phyloP scores from a whole-genome alignment of 2,329 filamentous ascomycete species.

The Penicillium sp. region DNA sequence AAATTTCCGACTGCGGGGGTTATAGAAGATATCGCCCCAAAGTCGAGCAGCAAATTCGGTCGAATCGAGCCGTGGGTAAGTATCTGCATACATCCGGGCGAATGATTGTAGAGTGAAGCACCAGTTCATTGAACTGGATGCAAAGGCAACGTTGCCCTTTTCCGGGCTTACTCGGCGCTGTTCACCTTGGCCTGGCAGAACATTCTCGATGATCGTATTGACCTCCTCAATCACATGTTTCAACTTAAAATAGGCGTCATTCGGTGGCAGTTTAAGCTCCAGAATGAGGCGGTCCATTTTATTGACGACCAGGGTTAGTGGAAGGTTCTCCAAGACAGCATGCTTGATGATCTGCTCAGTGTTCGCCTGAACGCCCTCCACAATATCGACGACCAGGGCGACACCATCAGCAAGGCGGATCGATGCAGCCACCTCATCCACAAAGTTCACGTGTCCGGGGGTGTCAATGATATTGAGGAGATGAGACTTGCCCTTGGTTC shows the following conservation, averaged over 20 bases:
- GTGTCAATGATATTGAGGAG: conserved; percentile 94
- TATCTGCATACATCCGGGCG: conserved; percentile 92
- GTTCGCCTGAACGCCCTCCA: conserved; percentile 98
- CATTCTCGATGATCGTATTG: conserved; percentile 90
- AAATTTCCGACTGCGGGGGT: conserved; percentile 85
- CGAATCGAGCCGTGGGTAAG: conserved; percentile 76
- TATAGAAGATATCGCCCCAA: conserved; percentile 98
- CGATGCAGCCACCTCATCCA: conserved; percentile 90
- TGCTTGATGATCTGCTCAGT: conserved; percentile 98
- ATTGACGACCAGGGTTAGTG: conserved; percentile 88
- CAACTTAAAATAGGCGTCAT: conserved; percentile 97
- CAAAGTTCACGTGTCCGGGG: conserved; percentile 96
- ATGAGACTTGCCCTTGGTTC: conserved; percentile 90
- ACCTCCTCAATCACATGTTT: conserved; percentile 99
- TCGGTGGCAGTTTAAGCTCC: conserved; percentile 89
- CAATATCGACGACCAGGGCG: conserved; percentile 90
- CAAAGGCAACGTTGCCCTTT: conserved; percentile 97
- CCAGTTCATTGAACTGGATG: conserved; percentile 92
- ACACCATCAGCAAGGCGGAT: conserved; percentile 87
- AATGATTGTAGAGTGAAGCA: conserved; percentile 94
- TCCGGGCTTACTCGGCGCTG: conserved; percentile 84
- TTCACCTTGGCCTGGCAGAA: conserved; percentile 77
- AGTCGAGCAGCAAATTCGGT: conserved; percentile 80
- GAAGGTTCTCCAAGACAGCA: conserved; percentile 84
- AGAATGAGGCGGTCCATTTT: conserved; percentile 96